These are phyloP conservation scores for Candida orba DNA, from an alignment of 805 yeast species.

Conservation along the genomic window DNA sequence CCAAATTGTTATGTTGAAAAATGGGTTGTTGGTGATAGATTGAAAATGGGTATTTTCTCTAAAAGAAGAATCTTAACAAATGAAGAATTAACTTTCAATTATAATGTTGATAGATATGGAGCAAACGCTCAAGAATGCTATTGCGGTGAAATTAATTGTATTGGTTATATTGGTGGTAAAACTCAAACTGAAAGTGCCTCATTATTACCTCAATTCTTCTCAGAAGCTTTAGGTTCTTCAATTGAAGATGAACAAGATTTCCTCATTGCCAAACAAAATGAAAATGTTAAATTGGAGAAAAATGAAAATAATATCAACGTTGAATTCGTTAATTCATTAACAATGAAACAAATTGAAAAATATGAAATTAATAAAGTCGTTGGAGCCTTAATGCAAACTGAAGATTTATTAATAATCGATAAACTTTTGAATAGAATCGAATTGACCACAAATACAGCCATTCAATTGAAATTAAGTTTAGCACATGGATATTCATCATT, in stretches of 20 bases:
- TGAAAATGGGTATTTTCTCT: constrained; percentile 93
- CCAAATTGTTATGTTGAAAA: constrained; percentile 95
- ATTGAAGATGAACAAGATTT: constrained; percentile 63
- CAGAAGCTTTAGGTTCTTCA: constrained; percentile 80
- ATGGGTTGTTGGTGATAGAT: constrained; percentile 90
- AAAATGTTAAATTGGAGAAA: constrained; percentile 38
- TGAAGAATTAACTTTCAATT: constrained; percentile 78
- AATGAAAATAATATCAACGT: constrained; percentile 55
- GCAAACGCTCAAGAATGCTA: constrained; percentile 91
- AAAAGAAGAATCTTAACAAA: constrained; percentile 63
- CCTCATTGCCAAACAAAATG: constrained; percentile 51
- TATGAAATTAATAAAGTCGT: constrained; percentile 74
- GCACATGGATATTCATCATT: constrained; percentile 85
- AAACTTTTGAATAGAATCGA: constrained; percentile 65
- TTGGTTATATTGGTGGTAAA: constrained; percentile 92
- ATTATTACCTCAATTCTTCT: constrained; percentile 70
- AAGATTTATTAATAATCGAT: constrained; percentile 54
- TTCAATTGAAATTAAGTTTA: constrained; percentile 56
- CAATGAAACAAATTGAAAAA: constrained; percentile 38
- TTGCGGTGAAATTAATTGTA: constrained; percentile 89
- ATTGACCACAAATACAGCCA: constrained; percentile 40
- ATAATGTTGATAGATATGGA: constrained; percentile 94
- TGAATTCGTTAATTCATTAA: constrained; percentile 55
- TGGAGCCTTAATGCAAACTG: constrained; percentile 72
- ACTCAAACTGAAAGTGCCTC: constrained; percentile 92